Base-by-base conservation (phyloP, 2,329 filamentous ascomycete genomes). In the Cryphonectria nitschkei region DNA sequence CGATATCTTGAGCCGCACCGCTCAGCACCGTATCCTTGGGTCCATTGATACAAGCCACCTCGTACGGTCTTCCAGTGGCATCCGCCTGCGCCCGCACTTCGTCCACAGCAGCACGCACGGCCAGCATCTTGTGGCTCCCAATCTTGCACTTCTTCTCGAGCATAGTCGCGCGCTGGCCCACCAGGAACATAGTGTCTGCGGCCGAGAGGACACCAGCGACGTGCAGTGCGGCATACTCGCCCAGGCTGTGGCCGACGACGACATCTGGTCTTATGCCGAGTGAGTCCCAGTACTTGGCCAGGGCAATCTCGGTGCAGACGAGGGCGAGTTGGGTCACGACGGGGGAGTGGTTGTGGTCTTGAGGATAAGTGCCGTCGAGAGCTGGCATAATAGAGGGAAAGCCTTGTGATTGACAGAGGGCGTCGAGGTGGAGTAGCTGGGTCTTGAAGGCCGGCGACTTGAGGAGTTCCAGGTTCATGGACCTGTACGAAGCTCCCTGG, bases 211-310 rank as follows among this genome's bases (percentile, higher is more conserved):
- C 89, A 64, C 89, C 90, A 67, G 90, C 88, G 61, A 89, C 84
- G 74, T 90, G 85, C 2, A 92, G 84, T 66, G 90, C 90, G 41
- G 90, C 89, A 74, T 92, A 92, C 78, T 92, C 90, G 65, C 90
- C 90, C 37, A 92, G 81, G 73, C 88, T 91, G 76, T 87, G 86
- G 8, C 86, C 86, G 13, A 87, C 77, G 2, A 87, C 85, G 8
- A 63, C 14, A 8, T 63, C 26, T 1, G 85, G 85, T 22, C 77
- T 78, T 34, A 88, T 78, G 46, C 84, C 84, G 22, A 92, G 79
- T 0, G 77, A 79, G 0, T 72, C 73, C 84, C 83, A 86, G 0
- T 82, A 76, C 26, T 77, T 76, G 7, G 80, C 79, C 3, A 87
- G 73, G 0, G 84, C 83, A 16, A 84, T 83, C 70, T 87, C 79